Evolutionary conservation across 306 rosid species (phyloP).

Genomic region (Urtica urens): DNA sequence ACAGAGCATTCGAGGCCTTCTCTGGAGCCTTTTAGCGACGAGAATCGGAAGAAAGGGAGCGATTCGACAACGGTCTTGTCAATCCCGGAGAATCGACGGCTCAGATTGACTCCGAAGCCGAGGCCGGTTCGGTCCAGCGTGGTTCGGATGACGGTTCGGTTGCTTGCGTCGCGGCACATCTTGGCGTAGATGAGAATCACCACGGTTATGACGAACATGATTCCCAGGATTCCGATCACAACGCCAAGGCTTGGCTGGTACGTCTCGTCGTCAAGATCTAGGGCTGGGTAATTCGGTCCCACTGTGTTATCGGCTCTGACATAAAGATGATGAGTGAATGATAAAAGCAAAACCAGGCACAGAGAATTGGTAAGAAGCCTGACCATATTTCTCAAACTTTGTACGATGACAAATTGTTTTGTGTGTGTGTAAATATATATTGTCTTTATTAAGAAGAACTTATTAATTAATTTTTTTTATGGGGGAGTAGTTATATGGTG

Average conservation of each 20-base stretch:
- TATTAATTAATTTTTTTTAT: conserved; percentile 7
- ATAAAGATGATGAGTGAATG: too few species aligned
- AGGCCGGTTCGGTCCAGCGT: conserved; percentile 15
- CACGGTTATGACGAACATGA: conserved; percentile 50
- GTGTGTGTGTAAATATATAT: neutral
- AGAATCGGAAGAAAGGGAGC: conserved; percentile 87
- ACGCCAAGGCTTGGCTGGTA: conserved; percentile 64
- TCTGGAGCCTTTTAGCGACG: conserved; percentile 68
- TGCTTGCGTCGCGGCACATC: conserved; percentile 29
- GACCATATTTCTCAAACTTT: conserved; percentile 18
- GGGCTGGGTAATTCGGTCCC: neutral
- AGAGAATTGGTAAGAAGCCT: conserved; percentile 2
- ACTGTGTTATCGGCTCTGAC: conserved; percentile 38
- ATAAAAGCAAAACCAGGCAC: conserved; percentile 17
- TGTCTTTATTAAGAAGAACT: neutral
- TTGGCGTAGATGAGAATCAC: conserved; percentile 54
- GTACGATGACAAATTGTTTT: neutral
- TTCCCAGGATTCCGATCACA: conserved; percentile 45
- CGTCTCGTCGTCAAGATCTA: conserved; percentile 18
- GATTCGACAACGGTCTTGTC: conserved; percentile 80
- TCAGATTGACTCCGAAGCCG: too few species aligned
- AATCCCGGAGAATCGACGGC: conserved; percentile 66
- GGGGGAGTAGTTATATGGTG: conserved; percentile 13
- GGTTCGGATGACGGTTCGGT: conserved; percentile 8
- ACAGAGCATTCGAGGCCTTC: conserved; percentile 87